Evolutionary conservation across 805 yeast species (phyloP).

Genomic region (Candida gorgasii): DNA sequence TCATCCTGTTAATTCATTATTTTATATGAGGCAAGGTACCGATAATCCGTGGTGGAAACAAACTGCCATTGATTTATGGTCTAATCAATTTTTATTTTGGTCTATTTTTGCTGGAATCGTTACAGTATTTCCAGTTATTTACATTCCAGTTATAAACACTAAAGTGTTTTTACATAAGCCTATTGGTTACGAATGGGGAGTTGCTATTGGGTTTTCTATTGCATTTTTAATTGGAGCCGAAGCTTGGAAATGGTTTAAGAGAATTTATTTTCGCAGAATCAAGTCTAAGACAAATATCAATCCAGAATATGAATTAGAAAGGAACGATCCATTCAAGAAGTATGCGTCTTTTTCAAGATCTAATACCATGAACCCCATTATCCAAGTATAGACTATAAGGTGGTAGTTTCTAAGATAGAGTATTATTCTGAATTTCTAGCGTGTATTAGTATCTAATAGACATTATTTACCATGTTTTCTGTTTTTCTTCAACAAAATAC

Average conservation of each 20-base stretch:
- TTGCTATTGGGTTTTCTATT: constrained; percentile 32
- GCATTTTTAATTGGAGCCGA: constrained; percentile 36
- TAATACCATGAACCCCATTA: constrained; percentile 29
- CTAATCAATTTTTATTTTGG: constrained; percentile 39
- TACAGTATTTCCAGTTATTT: constrained; percentile 42
- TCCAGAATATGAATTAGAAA: constrained; percentile 41
- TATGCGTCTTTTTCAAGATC: constrained; percentile 42
- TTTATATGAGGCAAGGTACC: constrained; percentile 39
- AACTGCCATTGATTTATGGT: constrained; percentile 35
- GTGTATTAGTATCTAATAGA: too few relatives aligned
- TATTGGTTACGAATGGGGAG: constrained; percentile 42
- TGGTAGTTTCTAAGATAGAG: too few relatives aligned
- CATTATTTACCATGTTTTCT: too few relatives aligned
- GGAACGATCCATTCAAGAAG: constrained; percentile 40
- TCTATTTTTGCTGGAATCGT: constrained; percentile 36
- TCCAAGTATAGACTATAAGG: neutral
- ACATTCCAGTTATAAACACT: constrained; percentile 41
- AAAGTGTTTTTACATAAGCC: constrained; percentile 41
- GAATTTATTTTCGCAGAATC: constrained; percentile 29
- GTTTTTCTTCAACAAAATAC: too few relatives aligned
- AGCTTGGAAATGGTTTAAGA: constrained; percentile 40
- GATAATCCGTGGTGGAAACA: constrained; percentile 39
- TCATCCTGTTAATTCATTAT: constrained; percentile 36
- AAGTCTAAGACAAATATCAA: constrained; percentile 17
- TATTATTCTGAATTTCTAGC: too few relatives aligned